Evolutionary conservation across 2,329 filamentous ascomycete species (phyloP).

Genomic region (Trichoderma aggressivum): DNA sequence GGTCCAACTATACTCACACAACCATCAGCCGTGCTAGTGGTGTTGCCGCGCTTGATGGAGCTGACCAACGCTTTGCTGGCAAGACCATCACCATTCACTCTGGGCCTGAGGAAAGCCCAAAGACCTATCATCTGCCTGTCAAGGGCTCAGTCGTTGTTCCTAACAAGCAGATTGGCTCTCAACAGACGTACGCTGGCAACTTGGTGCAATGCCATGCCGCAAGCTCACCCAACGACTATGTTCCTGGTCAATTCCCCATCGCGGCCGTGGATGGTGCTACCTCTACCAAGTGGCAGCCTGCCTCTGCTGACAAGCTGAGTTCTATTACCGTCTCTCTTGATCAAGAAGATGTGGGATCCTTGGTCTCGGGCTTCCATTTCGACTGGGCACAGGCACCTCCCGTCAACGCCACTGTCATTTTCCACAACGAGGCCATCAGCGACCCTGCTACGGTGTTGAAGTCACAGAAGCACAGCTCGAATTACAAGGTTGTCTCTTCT

Average conservation of each 20-base stretch:
- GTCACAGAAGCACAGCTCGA: neutral
- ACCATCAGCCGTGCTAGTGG: constrained; percentile 31
- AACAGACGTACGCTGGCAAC: constrained; percentile 55
- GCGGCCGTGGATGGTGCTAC: constrained; percentile 22
- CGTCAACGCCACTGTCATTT: constrained; percentile 24
- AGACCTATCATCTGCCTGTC: constrained; percentile 43
- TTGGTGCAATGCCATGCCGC: constrained; percentile 62
- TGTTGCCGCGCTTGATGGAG: constrained; percentile 42
- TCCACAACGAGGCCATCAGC: constrained; percentile 19
- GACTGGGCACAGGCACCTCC: constrained; percentile 25
- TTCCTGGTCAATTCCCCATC: constrained; percentile 64
- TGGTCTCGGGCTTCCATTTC: constrained; percentile 21
- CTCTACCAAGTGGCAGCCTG: constrained; percentile 25
- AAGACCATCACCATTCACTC: constrained; percentile 57
- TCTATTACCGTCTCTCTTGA: constrained; percentile 22
- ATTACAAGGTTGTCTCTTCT: constrained; percentile 16
- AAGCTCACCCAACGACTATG: constrained; percentile 43
- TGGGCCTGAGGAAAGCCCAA: constrained; percentile 40
- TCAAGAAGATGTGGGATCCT: constrained; percentile 12
- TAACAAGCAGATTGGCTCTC: constrained; percentile 56
- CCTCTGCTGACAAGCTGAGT: constrained; percentile 18
- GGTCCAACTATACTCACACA: constrained; percentile 28
- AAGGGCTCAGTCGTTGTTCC: constrained; percentile 51
- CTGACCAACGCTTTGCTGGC: constrained; percentile 52
- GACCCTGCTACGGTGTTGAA: neutral